Evolutionary conservation across 768 basidiomycete species (phyloP).

Genomic region (Omphalotus guepiniiformis): DNA sequence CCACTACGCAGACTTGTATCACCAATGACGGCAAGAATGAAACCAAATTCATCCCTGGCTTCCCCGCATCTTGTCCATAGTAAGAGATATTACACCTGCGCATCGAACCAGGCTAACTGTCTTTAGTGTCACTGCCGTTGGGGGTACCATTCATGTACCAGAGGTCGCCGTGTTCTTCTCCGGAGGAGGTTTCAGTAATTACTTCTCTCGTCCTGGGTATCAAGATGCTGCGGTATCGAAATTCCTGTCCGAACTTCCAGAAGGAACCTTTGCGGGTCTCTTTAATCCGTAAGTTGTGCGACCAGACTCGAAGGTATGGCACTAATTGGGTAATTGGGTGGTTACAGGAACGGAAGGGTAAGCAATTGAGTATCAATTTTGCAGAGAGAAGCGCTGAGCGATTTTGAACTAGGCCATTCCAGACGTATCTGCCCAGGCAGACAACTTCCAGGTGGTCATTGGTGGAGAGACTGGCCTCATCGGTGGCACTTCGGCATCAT

Average conservation of each 20-base stretch:
- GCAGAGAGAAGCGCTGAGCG: neutral
- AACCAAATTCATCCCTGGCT: constrained; percentile 51
- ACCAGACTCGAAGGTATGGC: neutral
- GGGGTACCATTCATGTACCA: constrained; percentile 37
- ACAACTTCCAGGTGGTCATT: constrained; percentile 5
- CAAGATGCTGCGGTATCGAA: constrained; percentile 19
- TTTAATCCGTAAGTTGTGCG: constrained; percentile 11
- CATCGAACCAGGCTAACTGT: neutral
- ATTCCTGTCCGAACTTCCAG: constrained; percentile 14
- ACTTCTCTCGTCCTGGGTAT: constrained; percentile 22
- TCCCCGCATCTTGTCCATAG: constrained; percentile 51
- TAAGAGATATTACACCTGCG: neutral
- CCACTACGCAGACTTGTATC: constrained; percentile 47
- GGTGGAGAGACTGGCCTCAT: constrained; percentile 2
- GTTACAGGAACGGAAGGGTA: constrained; percentile 3
- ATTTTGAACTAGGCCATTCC: neutral
- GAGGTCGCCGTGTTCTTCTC: constrained; percentile 39
- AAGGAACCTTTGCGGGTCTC: constrained; percentile 12
- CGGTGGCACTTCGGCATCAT: neutral
- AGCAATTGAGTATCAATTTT: neutral
- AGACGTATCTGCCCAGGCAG: constrained; percentile 5
- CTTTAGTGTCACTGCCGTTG: constrained; percentile 35
- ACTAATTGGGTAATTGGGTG: neutral
- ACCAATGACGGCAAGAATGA: constrained; percentile 55
- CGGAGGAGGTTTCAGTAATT: constrained; percentile 22